Conservation (phyloP, 164 flowering plant genomes). For the Echeveria elegans region DNA sequence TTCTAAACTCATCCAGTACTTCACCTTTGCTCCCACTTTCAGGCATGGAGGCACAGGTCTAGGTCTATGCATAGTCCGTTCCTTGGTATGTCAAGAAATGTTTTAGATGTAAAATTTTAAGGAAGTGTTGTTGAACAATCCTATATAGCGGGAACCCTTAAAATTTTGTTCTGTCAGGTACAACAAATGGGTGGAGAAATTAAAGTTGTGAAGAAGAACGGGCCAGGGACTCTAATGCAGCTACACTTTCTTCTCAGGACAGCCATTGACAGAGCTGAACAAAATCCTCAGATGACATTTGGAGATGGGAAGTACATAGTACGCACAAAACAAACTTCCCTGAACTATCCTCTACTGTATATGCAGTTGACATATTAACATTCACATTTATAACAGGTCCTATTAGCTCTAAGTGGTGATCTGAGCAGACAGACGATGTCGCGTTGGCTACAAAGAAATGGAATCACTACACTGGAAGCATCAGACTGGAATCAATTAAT, state of each 20-base stretch:
- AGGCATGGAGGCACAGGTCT: conserved; percentile 99
- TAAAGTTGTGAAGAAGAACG: conserved; percentile 72
- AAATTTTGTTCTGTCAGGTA: conserved; percentile 38
- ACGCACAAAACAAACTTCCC: conserved; percentile 32
- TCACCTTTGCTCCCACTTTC: conserved; percentile 15
- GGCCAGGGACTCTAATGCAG: conserved; percentile 85
- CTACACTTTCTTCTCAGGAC: conserved; percentile 54
- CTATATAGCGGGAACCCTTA: not conserved
- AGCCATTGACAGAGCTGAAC: conserved; percentile 33
- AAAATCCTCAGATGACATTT: conserved; percentile 30
- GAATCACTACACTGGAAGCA: conserved; percentile 52
- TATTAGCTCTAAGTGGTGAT: conserved; percentile 64
- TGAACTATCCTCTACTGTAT: not conserved
- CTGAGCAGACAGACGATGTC: conserved; percentile 56
- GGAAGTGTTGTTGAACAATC: not conserved
- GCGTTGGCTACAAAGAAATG: conserved; percentile 52
- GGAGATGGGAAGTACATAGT: conserved; percentile 38
- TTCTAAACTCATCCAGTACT: not conserved
- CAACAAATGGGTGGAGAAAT: conserved; percentile 96
- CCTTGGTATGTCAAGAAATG: conserved; percentile 55
- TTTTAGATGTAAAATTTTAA: not conserved
- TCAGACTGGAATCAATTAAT: conserved; percentile 89
- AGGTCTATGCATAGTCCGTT: conserved; percentile 93
- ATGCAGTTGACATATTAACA: not conserved
- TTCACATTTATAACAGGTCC: conserved; percentile 42